Base-by-base conservation (phyloP, 257 asterid genomes). In the Petunia secreta region DNA sequence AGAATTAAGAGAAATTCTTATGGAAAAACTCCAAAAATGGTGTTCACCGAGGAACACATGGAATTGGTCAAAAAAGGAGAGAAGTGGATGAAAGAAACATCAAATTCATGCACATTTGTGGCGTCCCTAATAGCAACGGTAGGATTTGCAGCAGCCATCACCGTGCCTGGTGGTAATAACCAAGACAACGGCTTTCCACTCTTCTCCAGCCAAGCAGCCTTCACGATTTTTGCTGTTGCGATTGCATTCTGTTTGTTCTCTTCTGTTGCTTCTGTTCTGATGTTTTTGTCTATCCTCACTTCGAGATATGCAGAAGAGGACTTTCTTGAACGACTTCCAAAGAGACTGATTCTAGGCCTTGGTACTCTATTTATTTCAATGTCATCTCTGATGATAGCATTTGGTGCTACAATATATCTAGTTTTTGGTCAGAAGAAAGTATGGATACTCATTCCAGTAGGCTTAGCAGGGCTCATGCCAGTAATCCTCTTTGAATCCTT, bases 241-340 rank as follows among this genome's bases (percentile, higher is more conserved):
- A 54, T 77, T 48, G 66, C 73, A 9, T 58, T 82, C 5, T 50
- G 82, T 3, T 46, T 84, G 84, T 66, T 84, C 41, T 37, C 82
- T 39, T 84, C 87, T 59, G 62, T 84, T 58, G 80, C 84, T n/a
- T 80, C 87, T 39, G 62, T 84, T 11, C 69, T 80, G n/a, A 77
- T 81, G 82, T 84, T 84, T 41, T 55, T 80, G 69, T 83, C 84
- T 48, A 84, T 84, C 14, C 82, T 84, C 10, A 84, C 87, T 8
- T 81, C 84, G 2, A 76, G 84, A 4, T 84, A 80, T 43, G 84
- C 87, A 15, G 80, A 76, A 62, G 65, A 76, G 53, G 87, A 84
- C 68, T 84, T 80, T 38, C 78, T 80, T 14, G 37, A 54, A 34
- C 74, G 83, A 37, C 57, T 85, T 9, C 87, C 87, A 2, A 66